Evolutionary conservation across 2,329 filamentous ascomycete species (phyloP), one percentile per base, ranked within the genome.

Genomic region (Raffaelea deltoideospora): DNA sequence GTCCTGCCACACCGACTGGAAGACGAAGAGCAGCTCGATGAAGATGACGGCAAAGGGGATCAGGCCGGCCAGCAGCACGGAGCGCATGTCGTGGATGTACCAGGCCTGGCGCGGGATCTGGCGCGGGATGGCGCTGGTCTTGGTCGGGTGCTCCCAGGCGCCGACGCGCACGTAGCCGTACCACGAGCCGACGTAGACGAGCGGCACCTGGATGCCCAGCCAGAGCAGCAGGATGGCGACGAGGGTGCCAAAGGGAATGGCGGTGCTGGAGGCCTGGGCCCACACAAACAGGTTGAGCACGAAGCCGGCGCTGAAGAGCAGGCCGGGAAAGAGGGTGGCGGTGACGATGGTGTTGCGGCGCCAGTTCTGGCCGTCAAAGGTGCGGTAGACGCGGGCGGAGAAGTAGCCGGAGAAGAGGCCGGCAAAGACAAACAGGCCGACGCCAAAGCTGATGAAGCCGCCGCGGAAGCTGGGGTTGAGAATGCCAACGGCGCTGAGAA

Each of bases 391-490:
- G 23, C 83, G 70, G 2, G 77, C 79, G 3, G 83, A 90, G 57
- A 86, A 90, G 59, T 92, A 93, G 10, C 85, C 85, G 0, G 84
- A 90, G 54, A 90, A 86, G 6, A 83, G 52, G 10, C 85, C 84
- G 1, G 83, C 84, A 47, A 90, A 78, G 38, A 92, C 67, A 54
- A 92, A 93, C 17, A 93, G 65, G 1, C 82, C 83, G 20, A 87
- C 66, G 7, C 80, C 84, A 29, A 90, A 82, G 48, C 80, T 88
- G 52, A 90, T 70, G 55, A 92, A 93, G 1, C 85, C 84, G 40
- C 85, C 85, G n/a, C 85, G 76, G 64, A 86, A 90, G 53, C 79
- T 86, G 3, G 85, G 85, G 50, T 92, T 92, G 38, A 92, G 56
- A 3, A 92, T 56, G 5, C 85, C 85, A 23, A 90, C 56, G 39